These are phyloP conservation scores for Paecilomyces sp. DNA, from an alignment of 2,329 filamentous ascomycete species.

Conservation along the genomic window DNA sequence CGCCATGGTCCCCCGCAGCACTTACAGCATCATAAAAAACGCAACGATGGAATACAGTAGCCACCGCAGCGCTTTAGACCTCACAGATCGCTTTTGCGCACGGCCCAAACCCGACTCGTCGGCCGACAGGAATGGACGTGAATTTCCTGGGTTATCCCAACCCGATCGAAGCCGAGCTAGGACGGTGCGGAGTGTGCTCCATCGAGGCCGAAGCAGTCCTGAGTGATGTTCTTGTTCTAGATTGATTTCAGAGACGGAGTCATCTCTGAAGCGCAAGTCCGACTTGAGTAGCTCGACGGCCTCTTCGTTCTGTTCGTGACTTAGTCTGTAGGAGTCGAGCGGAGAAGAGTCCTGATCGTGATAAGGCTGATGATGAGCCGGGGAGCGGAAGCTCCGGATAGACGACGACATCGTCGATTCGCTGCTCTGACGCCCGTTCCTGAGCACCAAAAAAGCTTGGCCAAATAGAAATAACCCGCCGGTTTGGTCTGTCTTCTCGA, in stretches of 20 bases:
- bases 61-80: background rate
- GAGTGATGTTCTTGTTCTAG: background rate
- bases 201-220: background rate
- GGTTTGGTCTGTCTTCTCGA: background rate
- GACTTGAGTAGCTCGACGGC: background rate
- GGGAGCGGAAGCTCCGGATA: background rate
- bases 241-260: background rate
- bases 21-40: conserved; percentile 22
- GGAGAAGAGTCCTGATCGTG: background rate
- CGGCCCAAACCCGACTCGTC: background rate
- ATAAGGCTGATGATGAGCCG: background rate
- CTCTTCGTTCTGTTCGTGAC: background rate
- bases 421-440: background rate
- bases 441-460: background rate
- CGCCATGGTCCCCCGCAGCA: background rate
- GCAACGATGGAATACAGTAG: background rate
- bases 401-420: background rate
- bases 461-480: background rate
- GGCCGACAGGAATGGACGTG: background rate
- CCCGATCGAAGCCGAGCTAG: background rate
- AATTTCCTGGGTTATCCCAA: background rate
- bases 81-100: background rate
- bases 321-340: background rate
- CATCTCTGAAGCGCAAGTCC: background rate
- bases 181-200: background rate